Base-by-base conservation (phyloP, 208 protist species). In the Acanthamoeba rhysodes region DNA sequence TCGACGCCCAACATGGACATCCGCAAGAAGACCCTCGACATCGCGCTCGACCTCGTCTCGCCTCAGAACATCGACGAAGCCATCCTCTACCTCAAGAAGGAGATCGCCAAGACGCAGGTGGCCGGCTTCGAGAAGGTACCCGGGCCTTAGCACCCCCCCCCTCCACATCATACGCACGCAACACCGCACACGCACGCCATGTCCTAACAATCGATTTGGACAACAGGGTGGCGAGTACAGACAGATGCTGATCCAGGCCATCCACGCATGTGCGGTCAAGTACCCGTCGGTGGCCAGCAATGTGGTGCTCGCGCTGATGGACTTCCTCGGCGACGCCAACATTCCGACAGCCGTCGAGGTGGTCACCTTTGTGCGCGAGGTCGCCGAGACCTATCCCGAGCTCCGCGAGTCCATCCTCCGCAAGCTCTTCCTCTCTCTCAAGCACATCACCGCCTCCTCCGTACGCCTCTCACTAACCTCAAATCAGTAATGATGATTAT, bases 81-180 rank as follows among this genome's bases (percentile, higher is more conserved):
- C 66, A 96, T 99, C 57, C 95, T 97, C 55, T 96, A 98, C 6
- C 98, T 99, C 95, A 99, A 99, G 96, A 99, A 99, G 96, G 99
- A 99, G 96, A 97, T 99, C 29, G 24, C 96, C 45, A 96, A 98
- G 94, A 98, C 96, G 20, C 90, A 97, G 62, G 74, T 29, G 14
- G 85, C 96, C 34, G 96, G 95, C 55, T 95, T 95, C 64, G 97
- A 97, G 29, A 97, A 96, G 55, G 85, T 62, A 53, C 20, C 37
- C 41, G 45, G 5, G 5, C 45, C 45, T 48, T 48, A 48, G 5
- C 45, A 9, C n/a, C n/a, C n/a, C n/a, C n/a, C n/a, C n/a, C n/a
- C n/a, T n/a, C n/a, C n/a, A n/a, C n/a, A n/a, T n/a, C n/a, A n/a
- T n/a, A 45, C 29, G 82, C 48, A 32, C 20, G 41, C 48, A 14